Evolutionary conservation across 306 rosid species (phyloP), one percentile per base, ranked within the genome.

Genomic region (Gynostemma pentaphyllum): DNA sequence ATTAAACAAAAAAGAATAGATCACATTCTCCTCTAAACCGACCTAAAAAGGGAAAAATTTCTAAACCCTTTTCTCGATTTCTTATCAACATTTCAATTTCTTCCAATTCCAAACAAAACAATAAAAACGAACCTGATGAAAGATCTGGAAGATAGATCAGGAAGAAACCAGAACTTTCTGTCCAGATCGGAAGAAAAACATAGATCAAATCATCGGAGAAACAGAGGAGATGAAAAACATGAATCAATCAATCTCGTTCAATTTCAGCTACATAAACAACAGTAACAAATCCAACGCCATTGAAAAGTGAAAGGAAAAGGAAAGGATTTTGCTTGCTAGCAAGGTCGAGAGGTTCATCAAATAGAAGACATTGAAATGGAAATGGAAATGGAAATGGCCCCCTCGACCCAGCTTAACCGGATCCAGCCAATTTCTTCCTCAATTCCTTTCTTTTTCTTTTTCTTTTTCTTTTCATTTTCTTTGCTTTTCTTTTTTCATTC

Each of bases 81-180:
- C 34, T 2, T 9, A 50, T 50, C 32, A 50, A 23, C 19, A 12
- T 51, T 21, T 32, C 37, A 3, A n/a, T n/a, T 18, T 32, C 30
- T 46, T 57, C 64, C 45, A 19, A 10, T 57, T 36, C 9, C 42
- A 55, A 37, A 30, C 26, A 30, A 55, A n/a, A n/a, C n/a, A n/a
- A n/a, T n/a, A 59, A 34, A 5, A 78, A 66, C n/a, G 36, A 72
- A 68, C 83, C 82, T 80, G 74, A 19, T 66, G n/a, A 59, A 67
- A 42, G 18, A 47, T 69, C 54, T 7, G 41, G 62, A 30, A 56
- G 78, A 69, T 53, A 22, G 68, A 75, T 23, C 73, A 37, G 48
- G 48, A 63, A 11, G 19, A 63, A 77, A 72, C 67, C 54, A 70
- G 70, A 72, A 34, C 23, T 13, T 27, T n/a, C n/a, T n/a, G n/a